A percentile compares a stretch with the other conserved stretches of the same genome.
Evolutionary conservation across 352 stramenopile genomes (phyloP).

Genomic region (Pilasporangium apinafurcum): DNA sequence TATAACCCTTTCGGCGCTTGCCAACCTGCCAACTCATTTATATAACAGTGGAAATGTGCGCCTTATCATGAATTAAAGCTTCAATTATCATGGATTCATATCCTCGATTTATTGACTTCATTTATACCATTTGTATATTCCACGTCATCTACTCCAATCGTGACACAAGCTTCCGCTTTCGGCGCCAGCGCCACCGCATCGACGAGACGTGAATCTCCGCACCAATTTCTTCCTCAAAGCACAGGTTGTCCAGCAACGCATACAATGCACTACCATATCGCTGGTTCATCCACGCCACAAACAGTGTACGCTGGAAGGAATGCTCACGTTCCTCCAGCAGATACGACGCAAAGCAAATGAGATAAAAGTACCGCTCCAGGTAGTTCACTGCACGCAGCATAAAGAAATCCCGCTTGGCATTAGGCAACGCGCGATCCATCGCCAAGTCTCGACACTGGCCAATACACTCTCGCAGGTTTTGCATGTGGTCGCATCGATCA

Average conservation of each 20-base stretch:
- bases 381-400: conserved; percentile 87
- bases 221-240: conserved; percentile 76
- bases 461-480: conserved; percentile 84
- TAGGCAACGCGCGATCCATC: conserved; percentile 60
- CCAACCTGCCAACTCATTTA: too few species aligned
- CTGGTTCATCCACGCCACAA: conserved; percentile 82
- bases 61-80: too few species aligned
- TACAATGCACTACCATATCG: conserved; percentile 81
- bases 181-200: conserved; percentile 86
- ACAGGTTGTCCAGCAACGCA: conserved; percentile 81
- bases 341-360: conserved; percentile 87
- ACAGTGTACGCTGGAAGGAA: conserved; percentile 49
- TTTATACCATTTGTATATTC: neutral
- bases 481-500: conserved; percentile 77
- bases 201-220: conserved; percentile 74
- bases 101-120: too few species aligned
- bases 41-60: too few species aligned
- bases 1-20: too few species aligned
- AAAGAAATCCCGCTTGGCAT: conserved; percentile 69
- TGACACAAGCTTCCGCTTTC: conserved; percentile 80
- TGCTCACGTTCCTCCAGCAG: conserved; percentile 56
- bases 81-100: too few species aligned
- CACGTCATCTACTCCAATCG: conserved; percentile 46
- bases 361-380: conserved; percentile 86
- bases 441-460: conserved; percentile 71